These are phyloP conservation scores for Odontarrhena argentea DNA, from an alignment of 345 rosid species.

Conservation along the genomic window DNA sequence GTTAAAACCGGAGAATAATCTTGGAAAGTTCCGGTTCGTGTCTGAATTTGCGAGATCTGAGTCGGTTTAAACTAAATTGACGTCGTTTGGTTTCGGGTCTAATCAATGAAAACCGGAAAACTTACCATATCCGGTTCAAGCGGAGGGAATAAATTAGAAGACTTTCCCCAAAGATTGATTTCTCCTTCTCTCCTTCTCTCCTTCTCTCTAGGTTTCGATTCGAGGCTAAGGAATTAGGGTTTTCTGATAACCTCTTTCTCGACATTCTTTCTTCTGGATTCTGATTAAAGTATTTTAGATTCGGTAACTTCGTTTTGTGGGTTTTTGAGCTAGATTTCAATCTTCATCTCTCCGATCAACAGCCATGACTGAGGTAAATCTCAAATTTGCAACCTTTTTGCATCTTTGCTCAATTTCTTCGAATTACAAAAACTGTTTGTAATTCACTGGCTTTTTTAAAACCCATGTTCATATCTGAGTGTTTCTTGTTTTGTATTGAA, in stretches of 20 bases:
- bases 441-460: background rate
- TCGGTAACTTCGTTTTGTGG: background rate
- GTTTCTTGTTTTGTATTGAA: constrained; percentile 1
- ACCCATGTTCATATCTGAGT: constrained; percentile 3
- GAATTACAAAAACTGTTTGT: background rate
- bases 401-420: constrained; percentile 3
- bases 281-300: background rate
- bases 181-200: background rate
- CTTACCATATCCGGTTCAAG: constrained; percentile 5
- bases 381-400: background rate
- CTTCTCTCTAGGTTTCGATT: constrained; percentile 16
- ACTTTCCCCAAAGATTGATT: background rate
- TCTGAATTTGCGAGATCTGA: background rate
- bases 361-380: constrained; percentile 76
- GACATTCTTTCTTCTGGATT: background rate
- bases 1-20: too few species aligned
- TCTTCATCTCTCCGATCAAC: constrained; percentile 31
- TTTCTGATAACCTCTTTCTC: constrained; percentile 9
- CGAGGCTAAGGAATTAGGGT: constrained; percentile 27
- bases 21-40: background rate
- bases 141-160: background rate
- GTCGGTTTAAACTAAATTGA: background rate
- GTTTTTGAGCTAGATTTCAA: constrained; percentile 6
- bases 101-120: constrained; percentile 8
- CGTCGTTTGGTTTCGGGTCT: background rate